Conservation (phyloP, 2,329 filamentous ascomycete genomes). For the Aureobasidium sp. region DNA sequence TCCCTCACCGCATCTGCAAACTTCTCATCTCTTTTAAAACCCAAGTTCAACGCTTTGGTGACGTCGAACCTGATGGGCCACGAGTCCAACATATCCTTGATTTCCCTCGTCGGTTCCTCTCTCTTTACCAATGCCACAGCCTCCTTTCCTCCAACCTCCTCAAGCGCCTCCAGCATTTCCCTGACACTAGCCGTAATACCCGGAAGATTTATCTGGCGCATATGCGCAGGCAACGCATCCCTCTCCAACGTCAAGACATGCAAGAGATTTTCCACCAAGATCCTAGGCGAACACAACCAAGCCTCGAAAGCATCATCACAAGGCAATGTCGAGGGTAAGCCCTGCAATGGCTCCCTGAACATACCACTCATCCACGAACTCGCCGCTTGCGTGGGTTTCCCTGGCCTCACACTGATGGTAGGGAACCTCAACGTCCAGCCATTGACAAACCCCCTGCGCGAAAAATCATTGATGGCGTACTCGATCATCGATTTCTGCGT, state of each 20-base stretch:
- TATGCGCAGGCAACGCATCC: constrained; percentile 41
- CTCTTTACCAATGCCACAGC: constrained; percentile 41
- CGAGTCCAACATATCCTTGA: constrained; percentile 45
- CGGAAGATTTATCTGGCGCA: constrained; percentile 46
- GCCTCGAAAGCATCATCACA: constrained; percentile 43
- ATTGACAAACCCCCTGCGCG: constrained; percentile 41
- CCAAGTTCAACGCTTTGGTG: constrained; percentile 46
- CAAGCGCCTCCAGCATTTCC: constrained; percentile 48
- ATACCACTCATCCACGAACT: constrained; percentile 45
- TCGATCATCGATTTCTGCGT: constrained; percentile 44
- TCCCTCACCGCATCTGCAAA: constrained; percentile 39
- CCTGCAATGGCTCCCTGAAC: constrained; percentile 45
- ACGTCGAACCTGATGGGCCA: constrained; percentile 50
- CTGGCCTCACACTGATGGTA: constrained; percentile 44
- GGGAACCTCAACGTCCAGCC: constrained; percentile 39
- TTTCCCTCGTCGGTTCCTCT: constrained; percentile 42
- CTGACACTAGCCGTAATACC: constrained; percentile 46
- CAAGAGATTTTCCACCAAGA: constrained; percentile 46
- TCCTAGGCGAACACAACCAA: constrained; percentile 49
- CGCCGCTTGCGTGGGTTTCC: constrained; percentile 43
- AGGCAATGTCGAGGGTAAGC: constrained; percentile 43
- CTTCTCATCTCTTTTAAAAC: constrained; percentile 41
- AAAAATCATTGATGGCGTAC: constrained; percentile 43
- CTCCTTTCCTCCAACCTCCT: constrained; percentile 46
- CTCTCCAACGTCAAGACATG: constrained; percentile 42